phyloP scores from a whole-genome alignment of 192 early-diverging fungal species.

The Coemansia sp. region DNA sequence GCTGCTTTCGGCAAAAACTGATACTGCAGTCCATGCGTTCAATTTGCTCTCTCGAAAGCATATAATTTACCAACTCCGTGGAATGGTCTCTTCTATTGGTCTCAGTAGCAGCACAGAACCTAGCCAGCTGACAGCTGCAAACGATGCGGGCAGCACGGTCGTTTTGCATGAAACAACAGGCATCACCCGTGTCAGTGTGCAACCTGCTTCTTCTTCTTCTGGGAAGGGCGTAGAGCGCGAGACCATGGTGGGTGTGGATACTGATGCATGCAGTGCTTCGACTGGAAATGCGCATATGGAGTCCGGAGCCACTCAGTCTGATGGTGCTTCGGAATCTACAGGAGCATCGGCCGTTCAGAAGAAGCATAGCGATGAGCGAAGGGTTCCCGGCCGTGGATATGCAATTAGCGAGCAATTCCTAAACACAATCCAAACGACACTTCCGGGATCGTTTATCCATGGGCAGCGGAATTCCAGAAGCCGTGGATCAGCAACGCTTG shows the following conservation, averaged over 20 bases:
- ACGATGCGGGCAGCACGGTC: slow-evolving; percentile 9
- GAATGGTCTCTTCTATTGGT: slow-evolving; percentile 29
- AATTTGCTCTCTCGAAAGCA: slow-evolving; percentile 1
- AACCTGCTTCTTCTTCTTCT: neutral
- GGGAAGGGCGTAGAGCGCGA: neutral
- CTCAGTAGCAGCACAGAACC: slow-evolving; percentile 4
- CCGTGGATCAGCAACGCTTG: neutral
- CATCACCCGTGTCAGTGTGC: slow-evolving; percentile 12
- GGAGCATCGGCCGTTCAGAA: neutral
- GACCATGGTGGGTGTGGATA: neutral
- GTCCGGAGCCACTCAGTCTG: neutral
- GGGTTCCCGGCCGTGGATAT: slow-evolving; percentile 49
- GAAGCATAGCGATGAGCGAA: slow-evolving; percentile 2
- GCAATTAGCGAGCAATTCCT: slow-evolving; percentile 29
- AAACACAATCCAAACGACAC: slow-evolving; percentile 11
- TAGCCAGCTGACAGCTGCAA: neutral
- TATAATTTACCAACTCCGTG: slow-evolving; percentile 7
- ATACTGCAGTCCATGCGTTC: neutral
- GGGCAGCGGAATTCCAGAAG: neutral
- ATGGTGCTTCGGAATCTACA: neutral
- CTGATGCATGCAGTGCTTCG: neutral
- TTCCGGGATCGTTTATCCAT: slow-evolving; percentile 14
- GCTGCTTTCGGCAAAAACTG: slow-evolving; percentile 12
- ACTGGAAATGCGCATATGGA: neutral
- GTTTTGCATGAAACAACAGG: slow-evolving; percentile 38